Percentiles rank a stretch among this genome's conserved stretches.
Conservation (phyloP, 2,329 filamentous ascomycete species). For the Trichoderma hamatum region DNA sequence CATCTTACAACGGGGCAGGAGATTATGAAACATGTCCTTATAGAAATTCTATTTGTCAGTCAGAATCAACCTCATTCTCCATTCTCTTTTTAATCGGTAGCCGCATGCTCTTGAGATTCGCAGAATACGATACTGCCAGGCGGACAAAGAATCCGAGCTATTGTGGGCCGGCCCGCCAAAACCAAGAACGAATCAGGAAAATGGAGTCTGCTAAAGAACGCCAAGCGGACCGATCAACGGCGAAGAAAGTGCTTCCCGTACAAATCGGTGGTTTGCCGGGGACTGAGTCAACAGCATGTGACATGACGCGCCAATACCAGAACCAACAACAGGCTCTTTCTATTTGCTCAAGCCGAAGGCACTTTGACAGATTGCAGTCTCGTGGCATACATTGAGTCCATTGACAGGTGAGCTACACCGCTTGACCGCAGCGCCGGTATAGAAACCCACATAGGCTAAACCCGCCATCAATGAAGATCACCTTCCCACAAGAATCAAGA, state of each 20-base stretch:
- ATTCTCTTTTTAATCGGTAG: neutral
- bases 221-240: neutral
- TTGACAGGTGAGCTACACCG: neutral
- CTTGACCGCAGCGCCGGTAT: neutral
- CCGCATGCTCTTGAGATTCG: neutral
- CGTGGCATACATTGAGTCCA: neutral
- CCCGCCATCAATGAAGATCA: slow-evolving; percentile 3
- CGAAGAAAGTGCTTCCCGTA: neutral
- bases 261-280: neutral
- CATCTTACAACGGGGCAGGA: neutral
- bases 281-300: neutral
- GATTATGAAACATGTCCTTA: neutral
- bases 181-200: neutral
- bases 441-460: neutral
- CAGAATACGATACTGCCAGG: neutral
- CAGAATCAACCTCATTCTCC: too few relatives aligned
- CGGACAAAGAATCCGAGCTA: neutral
- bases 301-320: too few relatives aligned
- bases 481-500: neutral
- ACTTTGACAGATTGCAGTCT: neutral
- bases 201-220: neutral
- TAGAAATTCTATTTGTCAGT: neutral
- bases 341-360: neutral
- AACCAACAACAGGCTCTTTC: neutral
- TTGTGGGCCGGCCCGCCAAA: neutral